phyloP scores from a whole-genome alignment of 306 rosid genomes.

The Arachis hypogaea region DNA sequence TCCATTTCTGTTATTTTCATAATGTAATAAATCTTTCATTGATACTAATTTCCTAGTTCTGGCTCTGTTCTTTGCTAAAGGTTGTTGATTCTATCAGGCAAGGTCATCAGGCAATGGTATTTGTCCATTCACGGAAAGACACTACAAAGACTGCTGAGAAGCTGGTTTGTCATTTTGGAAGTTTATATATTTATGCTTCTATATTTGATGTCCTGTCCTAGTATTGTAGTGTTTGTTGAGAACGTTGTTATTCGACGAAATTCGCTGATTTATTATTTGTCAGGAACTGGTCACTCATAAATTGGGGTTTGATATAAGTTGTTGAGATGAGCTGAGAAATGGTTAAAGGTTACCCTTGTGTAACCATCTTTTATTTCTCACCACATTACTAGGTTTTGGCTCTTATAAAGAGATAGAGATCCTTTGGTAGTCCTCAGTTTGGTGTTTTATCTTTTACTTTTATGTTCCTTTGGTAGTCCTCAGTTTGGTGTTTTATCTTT shows the following conservation, averaged over 20 bases:
- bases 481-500: too few relatives aligned
- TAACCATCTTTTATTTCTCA: not conserved
- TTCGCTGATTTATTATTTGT: not conserved
- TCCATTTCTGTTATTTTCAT: slow-evolving; percentile 33
- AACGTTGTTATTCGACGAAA: slow-evolving; percentile 19
- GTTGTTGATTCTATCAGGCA: slow-evolving; percentile 82
- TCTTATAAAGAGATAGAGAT: not conserved
- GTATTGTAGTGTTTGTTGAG: slow-evolving; percentile 10
- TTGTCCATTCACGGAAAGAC: slow-evolving; percentile 96
- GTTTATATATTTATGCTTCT: slow-evolving; percentile 24
- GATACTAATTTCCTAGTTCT: slow-evolving; percentile 31
- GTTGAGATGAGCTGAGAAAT: too few relatives aligned
- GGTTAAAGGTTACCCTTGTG: too few relatives aligned
- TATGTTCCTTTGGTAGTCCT: too few relatives aligned
- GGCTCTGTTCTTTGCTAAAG: slow-evolving; percentile 50
- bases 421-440: not conserved
- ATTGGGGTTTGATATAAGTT: too few relatives aligned
- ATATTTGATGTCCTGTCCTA: slow-evolving; percentile 34
- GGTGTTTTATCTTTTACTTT: too few relatives aligned
- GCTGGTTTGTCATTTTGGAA: slow-evolving; percentile 59
- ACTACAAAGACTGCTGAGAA: slow-evolving; percentile 90
- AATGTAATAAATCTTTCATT: slow-evolving; percentile 37
- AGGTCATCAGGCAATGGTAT: slow-evolving; percentile 97
- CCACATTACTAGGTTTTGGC: not conserved
- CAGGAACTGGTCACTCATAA: too few relatives aligned